Conservation (phyloP, 352 stramenopile genomes). For the Globisporangium radiosum region DNA sequence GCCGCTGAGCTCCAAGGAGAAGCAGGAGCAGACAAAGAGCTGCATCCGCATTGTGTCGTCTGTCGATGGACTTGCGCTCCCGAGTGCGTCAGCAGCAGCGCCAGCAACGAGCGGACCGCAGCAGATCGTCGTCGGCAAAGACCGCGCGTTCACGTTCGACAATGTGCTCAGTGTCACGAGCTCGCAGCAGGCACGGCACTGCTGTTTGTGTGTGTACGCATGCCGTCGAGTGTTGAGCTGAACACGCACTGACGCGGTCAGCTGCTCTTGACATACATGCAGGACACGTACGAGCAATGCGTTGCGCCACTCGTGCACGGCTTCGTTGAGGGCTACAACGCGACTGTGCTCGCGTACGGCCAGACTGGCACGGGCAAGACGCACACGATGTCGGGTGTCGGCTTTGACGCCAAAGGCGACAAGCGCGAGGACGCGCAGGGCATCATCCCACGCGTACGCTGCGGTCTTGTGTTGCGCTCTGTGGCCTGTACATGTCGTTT, state of each 20-base stretch:
- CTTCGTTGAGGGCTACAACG: slow-evolving; percentile 83
- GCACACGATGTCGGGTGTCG: slow-evolving; percentile 89
- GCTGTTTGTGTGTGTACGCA: too few relatives aligned
- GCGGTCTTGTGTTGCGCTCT: too few relatives aligned
- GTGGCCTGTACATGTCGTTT: slow-evolving; percentile 2
- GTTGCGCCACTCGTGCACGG: slow-evolving; percentile 63
- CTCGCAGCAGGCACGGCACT: slow-evolving; percentile 42
- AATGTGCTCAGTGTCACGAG: slow-evolving; percentile 73
- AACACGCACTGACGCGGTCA: too few relatives aligned
- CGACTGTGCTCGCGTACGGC: slow-evolving; percentile 77
- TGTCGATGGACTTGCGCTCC: slow-evolving; percentile 27
- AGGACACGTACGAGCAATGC: slow-evolving; percentile 67
- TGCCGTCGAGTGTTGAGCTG: too few relatives aligned
- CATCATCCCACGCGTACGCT: slow-evolving; percentile 80
- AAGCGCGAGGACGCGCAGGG: slow-evolving; percentile 56
- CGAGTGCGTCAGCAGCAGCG: slow-evolving; percentile 8
- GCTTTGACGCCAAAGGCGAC: slow-evolving; percentile 47
- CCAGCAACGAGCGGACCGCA: slow-evolving; percentile 20
- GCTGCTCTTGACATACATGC: too few relatives aligned
- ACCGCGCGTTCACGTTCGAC: slow-evolving; percentile 88
- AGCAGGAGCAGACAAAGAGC: slow-evolving; percentile 64
- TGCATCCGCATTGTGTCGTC: slow-evolving; percentile 59
- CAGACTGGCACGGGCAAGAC: slow-evolving; percentile 93
- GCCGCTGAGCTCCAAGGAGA: slow-evolving; percentile 56
- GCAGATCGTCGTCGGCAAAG: slow-evolving; percentile 76